A percentile compares a stretch with the other conserved stretches of the same genome.
These are phyloP conservation scores for Pulveroboletus sp. DNA, from an alignment of 768 basidiomycete species.

Conservation along the genomic window DNA sequence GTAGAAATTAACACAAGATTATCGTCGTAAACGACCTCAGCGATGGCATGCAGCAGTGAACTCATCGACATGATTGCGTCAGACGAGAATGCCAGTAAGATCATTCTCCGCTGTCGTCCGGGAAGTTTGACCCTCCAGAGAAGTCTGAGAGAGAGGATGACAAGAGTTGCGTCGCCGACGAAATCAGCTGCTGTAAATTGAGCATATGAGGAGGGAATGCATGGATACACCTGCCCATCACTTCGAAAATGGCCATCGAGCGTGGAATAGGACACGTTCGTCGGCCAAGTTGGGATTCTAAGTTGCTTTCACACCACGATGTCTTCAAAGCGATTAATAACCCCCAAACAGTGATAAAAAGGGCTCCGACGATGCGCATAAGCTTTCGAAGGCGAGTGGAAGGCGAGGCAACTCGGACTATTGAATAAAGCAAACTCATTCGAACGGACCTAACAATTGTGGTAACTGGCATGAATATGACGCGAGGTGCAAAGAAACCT, in stretches of 20 bases:
- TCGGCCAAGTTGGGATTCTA: too few relatives aligned
- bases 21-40: neutral
- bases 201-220: neutral
- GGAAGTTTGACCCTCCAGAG: conserved; percentile 17
- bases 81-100: conserved; percentile 9
- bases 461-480: neutral
- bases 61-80: conserved; percentile 11
- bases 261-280: neutral
- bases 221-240: neutral
- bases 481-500: neutral
- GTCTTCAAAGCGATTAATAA: conserved; percentile 1
- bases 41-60: conserved; percentile 7
- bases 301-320: neutral
- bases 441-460: conserved; percentile 5
- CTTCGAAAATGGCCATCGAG: conserved; percentile 4
- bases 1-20: neutral
- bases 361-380: neutral
- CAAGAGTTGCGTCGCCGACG: conserved; percentile 2
- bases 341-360: conserved; percentile 7
- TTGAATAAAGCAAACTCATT: conserved; percentile 13
- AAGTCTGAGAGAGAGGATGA: conserved; percentile 5
- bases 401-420: conserved; percentile 11
- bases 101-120: conserved; percentile 12
- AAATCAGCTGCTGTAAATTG: neutral
- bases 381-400: neutral